phyloP scores from a whole-genome alignment of 208 protist species.

The Leishmania lainsoni region DNA sequence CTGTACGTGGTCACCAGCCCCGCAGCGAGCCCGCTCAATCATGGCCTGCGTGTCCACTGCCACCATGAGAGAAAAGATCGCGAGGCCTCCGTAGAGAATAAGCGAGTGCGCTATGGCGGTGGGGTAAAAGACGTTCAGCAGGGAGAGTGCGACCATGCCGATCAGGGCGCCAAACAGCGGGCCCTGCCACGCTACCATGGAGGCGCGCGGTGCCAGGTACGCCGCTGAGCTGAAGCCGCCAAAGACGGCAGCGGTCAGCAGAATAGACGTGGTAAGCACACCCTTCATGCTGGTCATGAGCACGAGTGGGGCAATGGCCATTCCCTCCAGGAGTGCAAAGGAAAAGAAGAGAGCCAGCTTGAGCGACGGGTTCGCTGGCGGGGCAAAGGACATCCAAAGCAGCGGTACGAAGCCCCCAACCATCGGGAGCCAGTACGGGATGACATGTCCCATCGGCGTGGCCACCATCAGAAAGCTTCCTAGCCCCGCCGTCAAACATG shows the following conservation, averaged over 20 bases:
- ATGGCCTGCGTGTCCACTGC: slow-evolving; percentile 87
- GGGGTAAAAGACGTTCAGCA: slow-evolving; percentile 89
- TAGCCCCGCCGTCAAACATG: slow-evolving; percentile 49
- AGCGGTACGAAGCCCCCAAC: slow-evolving; percentile 82
- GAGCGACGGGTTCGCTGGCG: slow-evolving; percentile 65
- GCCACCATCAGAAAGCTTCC: slow-evolving; percentile 83
- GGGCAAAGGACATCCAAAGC: slow-evolving; percentile 84
- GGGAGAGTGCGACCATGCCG: slow-evolving; percentile 79
- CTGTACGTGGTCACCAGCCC: slow-evolving; percentile 80
- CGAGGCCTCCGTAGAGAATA: slow-evolving; percentile 87
- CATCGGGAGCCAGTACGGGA: slow-evolving; percentile 89
- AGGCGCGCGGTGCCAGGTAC: slow-evolving; percentile 78
- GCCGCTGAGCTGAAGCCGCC: slow-evolving; percentile 87
- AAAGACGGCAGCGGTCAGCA: slow-evolving; percentile 85
- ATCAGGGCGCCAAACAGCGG: slow-evolving; percentile 86
- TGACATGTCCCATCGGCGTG: slow-evolving; percentile 66
- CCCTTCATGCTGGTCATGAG: slow-evolving; percentile 76
- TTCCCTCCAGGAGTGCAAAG: slow-evolving; percentile 83
- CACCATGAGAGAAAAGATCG: slow-evolving; percentile 86
- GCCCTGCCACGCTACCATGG: slow-evolving; percentile 81
- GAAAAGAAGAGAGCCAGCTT: slow-evolving; percentile 82
- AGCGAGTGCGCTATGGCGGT: slow-evolving; percentile 83
- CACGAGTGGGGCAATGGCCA: slow-evolving; percentile 83
- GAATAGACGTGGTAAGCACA: slow-evolving; percentile 74
- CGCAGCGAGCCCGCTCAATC: slow-evolving; percentile 88